These are phyloP conservation scores for Dactylonectria estremocensis DNA, from an alignment of 2,329 filamentous ascomycete species.

Conservation along the genomic window DNA sequence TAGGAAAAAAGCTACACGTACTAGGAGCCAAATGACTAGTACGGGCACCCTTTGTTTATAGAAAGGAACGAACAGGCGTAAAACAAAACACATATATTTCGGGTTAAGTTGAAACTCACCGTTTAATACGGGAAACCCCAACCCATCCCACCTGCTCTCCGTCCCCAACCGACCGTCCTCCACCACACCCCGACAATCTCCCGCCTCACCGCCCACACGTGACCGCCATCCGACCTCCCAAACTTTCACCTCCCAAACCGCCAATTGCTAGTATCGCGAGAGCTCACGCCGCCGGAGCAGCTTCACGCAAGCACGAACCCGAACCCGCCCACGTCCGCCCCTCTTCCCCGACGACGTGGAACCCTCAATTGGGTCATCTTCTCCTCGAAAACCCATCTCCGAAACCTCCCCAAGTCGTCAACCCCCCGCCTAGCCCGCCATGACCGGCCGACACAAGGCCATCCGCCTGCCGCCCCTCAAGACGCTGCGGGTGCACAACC, in stretches of 20 bases:
- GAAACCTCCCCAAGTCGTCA: neutral
- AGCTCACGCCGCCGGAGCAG: slow-evolving; percentile 20
- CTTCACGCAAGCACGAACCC: neutral
- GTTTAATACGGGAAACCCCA: neutral
- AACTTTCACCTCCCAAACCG: slow-evolving; percentile 39
- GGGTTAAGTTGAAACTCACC: neutral
- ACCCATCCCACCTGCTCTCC: neutral
- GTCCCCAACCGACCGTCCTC: neutral
- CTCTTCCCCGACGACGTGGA: neutral
- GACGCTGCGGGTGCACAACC: slow-evolving; percentile 67
- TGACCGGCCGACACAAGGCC: slow-evolving; percentile 64
- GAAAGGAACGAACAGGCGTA: too few species aligned
- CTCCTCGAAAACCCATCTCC: neutral
- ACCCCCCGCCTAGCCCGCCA: slow-evolving; percentile 45
- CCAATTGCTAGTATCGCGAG: slow-evolving; percentile 17
- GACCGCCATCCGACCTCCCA: slow-evolving; percentile 34
- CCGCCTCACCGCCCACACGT: slow-evolving; percentile 43
- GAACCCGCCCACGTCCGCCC: neutral
- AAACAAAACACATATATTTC: too few species aligned
- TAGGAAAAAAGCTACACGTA: too few species aligned
- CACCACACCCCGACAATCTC: slow-evolving; percentile 1
- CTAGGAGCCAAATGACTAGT: too few species aligned
- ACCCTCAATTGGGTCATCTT: slow-evolving; percentile 32
- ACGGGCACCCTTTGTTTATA: too few species aligned
- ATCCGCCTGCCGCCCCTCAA: slow-evolving; percentile 73